Evolutionary conservation across 768 basidiomycete species (phyloP).

Genomic region (Hebeloma cylindrosporum): DNA sequence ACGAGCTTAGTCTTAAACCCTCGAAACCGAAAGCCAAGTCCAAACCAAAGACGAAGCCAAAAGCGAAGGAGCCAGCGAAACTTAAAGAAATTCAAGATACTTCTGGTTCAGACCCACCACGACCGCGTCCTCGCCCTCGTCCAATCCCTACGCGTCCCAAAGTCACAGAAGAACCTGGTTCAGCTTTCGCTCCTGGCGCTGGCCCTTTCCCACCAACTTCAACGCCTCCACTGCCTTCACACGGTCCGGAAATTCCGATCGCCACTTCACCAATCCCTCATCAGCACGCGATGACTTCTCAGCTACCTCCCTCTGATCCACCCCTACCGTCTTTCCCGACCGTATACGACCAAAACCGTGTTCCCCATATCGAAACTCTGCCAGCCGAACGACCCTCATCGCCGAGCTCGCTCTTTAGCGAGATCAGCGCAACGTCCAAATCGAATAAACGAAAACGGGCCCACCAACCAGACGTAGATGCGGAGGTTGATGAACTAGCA

Average conservation of each 20-base stretch:
- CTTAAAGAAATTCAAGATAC: slow-evolving; percentile 10
- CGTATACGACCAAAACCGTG: slow-evolving; percentile 11
- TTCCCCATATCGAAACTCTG: slow-evolving; percentile 39
- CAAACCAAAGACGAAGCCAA: slow-evolving; percentile 28
- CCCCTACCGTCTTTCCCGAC: slow-evolving; percentile 31
- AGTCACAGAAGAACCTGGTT: neutral
- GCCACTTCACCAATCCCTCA: slow-evolving; percentile 15
- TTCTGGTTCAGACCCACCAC: neutral
- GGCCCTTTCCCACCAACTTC: slow-evolving; percentile 2
- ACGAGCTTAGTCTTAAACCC: slow-evolving; percentile 31
- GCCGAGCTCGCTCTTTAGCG: slow-evolving; percentile 33
- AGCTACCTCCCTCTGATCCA: slow-evolving; percentile 35
- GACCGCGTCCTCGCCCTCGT: slow-evolving; percentile 18
- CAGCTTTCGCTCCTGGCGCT: slow-evolving; percentile 1
- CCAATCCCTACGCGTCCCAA: slow-evolving; percentile 13
- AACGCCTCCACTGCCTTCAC: slow-evolving; percentile 2
- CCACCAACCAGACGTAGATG: slow-evolving; percentile 4
- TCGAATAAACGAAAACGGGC: slow-evolving; percentile 20
- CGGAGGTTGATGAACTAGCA: slow-evolving; percentile 30
- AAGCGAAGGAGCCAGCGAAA: slow-evolving; percentile 23
- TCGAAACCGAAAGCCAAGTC: slow-evolving; percentile 30
- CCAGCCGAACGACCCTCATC: slow-evolving; percentile 30
- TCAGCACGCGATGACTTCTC: slow-evolving; percentile 14
- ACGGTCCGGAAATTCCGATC: slow-evolving; percentile 18
- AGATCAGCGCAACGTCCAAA: slow-evolving; percentile 7